Evolutionary conservation across 805 yeast genomes (phyloP).

Genomic region (Suhomyces prunicola): DNA sequence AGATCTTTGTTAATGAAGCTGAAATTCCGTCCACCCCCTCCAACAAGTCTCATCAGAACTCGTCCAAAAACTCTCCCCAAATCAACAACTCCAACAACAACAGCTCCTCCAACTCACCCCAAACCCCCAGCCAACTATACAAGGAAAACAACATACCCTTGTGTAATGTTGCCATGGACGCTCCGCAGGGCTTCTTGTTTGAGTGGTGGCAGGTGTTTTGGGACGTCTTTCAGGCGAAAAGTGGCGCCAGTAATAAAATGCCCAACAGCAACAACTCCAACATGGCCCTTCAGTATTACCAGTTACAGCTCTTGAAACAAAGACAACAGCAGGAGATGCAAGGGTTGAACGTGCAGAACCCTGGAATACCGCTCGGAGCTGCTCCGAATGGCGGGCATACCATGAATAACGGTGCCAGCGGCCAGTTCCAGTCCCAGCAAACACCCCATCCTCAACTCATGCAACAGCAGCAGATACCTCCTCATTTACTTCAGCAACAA

Average conservation of each 20-base stretch:
- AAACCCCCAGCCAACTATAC: constrained; percentile 27
- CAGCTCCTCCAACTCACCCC: constrained; percentile 17
- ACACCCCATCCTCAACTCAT: constrained; percentile 8
- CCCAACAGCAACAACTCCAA: constrained; percentile 38
- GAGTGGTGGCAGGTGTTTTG: constrained; percentile 98
- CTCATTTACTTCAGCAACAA: constrained; percentile 9
- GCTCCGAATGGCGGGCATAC: constrained; percentile 1
- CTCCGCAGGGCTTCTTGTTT: constrained; percentile 80
- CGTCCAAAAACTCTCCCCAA: constrained; percentile 20
- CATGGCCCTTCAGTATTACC: constrained; percentile 68
- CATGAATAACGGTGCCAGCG: neutral
- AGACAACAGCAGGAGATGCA: constrained; percentile 54
- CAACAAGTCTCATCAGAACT: constrained; percentile 6
- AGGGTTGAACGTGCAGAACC: constrained; percentile 31
- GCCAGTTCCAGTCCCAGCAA: constrained; percentile 10
- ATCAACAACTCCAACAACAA: constrained; percentile 2
- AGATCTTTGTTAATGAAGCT: constrained; percentile 71
- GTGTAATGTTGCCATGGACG: constrained; percentile 61
- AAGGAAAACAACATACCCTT: constrained; percentile 47
- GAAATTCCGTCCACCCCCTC: constrained; percentile 46
- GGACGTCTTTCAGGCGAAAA: constrained; percentile 86
- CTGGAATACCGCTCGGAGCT: constrained; percentile 10
- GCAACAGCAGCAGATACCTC: constrained; percentile 10
- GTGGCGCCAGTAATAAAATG: constrained; percentile 18
- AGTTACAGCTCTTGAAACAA: constrained; percentile 56